These are phyloP conservation scores for Aegilops umbellulata DNA, from an alignment of 176 grass and related monocot species.

Conservation along the genomic window DNA sequence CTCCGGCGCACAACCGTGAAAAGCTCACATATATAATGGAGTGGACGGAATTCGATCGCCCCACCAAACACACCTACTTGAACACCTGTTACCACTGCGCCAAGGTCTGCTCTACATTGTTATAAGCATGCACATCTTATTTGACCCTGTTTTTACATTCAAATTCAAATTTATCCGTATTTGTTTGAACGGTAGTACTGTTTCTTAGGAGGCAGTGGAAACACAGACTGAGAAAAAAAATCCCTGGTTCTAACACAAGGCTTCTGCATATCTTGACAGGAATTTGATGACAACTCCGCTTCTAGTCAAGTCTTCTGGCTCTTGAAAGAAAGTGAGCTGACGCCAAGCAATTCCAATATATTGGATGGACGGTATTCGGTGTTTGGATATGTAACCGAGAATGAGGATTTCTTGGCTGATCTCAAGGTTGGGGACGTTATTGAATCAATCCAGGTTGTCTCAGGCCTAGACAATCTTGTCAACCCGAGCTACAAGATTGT, in stretches of 20 bases:
- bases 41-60: too few species aligned
- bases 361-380: conserved; percentile 83
- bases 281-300: conserved; percentile 96
- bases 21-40: too few species aligned
- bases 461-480: conserved; percentile 83
- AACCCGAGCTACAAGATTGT: conserved; percentile 95
- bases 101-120: too few species aligned
- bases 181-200: too few species aligned
- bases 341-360: conserved; percentile 99
- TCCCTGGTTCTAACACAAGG: neutral
- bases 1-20: too few species aligned
- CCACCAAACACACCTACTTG: too few species aligned
- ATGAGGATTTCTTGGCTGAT: conserved; percentile 86
- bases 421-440: conserved; percentile 98
- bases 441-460: conserved; percentile 88
- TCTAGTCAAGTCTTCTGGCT: conserved; percentile 99
- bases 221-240: neutral
- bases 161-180: neutral
- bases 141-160: neutral
- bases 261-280: conserved; percentile 44
- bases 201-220: neutral
- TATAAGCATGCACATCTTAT: neutral
- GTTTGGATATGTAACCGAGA: conserved; percentile 89
- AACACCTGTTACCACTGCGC: too few species aligned
- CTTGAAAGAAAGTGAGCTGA: conserved; percentile 96